Evolutionary conservation across 345 rosid genomes (phyloP).

Genomic region (Angophora floribunda): DNA sequence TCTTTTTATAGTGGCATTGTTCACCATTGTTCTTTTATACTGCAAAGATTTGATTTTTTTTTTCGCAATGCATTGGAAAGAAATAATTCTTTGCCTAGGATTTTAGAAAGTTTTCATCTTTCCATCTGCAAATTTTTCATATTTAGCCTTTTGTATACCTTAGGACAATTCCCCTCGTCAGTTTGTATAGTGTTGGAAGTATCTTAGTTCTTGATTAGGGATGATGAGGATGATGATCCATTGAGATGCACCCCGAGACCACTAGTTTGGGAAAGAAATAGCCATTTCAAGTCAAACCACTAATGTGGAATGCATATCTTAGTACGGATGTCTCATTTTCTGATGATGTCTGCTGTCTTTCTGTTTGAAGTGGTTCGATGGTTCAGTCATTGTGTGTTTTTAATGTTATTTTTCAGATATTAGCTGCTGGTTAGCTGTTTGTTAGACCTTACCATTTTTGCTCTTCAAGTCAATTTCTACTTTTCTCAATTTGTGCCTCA

Average conservation of each 20-base stretch:
- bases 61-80: background rate
- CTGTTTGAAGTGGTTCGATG: background rate
- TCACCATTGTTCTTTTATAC: background rate
- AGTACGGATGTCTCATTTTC: background rate
- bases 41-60: background rate
- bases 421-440: background rate
- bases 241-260: background rate
- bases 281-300: background rate
- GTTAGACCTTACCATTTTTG: background rate
- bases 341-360: background rate
- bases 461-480: background rate
- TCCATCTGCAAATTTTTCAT: background rate
- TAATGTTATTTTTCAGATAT: background rate
- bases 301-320: background rate
- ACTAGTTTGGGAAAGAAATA: background rate
- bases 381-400: background rate
- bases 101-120: background rate
- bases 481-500: background rate
- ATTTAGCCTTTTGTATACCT: background rate
- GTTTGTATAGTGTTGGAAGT: background rate
- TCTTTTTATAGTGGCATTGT: background rate
- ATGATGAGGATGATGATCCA: background rate
- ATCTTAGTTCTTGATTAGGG: background rate
- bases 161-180: background rate
- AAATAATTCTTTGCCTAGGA: background rate